phyloP scores from a whole-genome alignment of 1,284 basidiomycete genomes.

The Taiwanofungus camphoratus region DNA sequence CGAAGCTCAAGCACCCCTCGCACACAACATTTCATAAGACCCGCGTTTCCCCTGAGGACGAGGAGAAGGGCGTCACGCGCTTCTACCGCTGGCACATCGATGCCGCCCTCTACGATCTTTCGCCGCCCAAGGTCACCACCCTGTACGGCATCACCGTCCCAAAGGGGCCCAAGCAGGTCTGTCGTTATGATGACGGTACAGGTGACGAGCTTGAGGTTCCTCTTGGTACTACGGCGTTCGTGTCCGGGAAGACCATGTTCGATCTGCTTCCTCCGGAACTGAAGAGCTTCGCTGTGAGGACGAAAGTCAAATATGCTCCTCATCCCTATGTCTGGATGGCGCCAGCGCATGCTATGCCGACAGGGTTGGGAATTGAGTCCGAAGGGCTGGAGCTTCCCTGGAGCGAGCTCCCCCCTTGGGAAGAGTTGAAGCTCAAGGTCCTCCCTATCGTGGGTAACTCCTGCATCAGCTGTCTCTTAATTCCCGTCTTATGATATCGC shows the following conservation, averaged over 20 bases:
- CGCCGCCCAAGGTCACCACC: conserved; percentile 86
- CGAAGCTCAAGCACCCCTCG: conserved; percentile 73
- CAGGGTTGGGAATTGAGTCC: conserved; percentile 73
- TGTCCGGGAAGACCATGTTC: conserved; percentile 82
- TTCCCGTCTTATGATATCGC: neutral
- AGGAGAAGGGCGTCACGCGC: conserved; percentile 68
- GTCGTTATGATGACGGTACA: conserved; percentile 86
- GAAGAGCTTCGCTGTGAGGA: conserved; percentile 81
- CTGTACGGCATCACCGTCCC: conserved; percentile 81
- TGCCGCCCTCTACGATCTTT: conserved; percentile 83
- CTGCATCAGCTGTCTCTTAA: neutral
- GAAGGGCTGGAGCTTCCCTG: conserved; percentile 66
- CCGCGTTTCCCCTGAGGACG: conserved; percentile 71
- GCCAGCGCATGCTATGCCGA: conserved; percentile 61
- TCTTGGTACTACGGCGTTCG: conserved; percentile 82
- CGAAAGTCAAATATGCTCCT: conserved; percentile 65
- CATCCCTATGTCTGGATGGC: conserved; percentile 88
- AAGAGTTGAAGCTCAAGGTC: conserved; percentile 64
- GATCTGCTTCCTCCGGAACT: conserved; percentile 68
- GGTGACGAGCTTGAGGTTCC: conserved; percentile 80
- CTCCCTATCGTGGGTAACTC: conserved; percentile 54
- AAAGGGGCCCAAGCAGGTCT: conserved; percentile 57
- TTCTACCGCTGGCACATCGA: conserved; percentile 96
- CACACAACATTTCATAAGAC: conserved; percentile 91
- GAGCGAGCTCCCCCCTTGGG: conserved; percentile 68